Base-by-base conservation (phyloP, 306 rosid species). In the Prunus mongolica region DNA sequence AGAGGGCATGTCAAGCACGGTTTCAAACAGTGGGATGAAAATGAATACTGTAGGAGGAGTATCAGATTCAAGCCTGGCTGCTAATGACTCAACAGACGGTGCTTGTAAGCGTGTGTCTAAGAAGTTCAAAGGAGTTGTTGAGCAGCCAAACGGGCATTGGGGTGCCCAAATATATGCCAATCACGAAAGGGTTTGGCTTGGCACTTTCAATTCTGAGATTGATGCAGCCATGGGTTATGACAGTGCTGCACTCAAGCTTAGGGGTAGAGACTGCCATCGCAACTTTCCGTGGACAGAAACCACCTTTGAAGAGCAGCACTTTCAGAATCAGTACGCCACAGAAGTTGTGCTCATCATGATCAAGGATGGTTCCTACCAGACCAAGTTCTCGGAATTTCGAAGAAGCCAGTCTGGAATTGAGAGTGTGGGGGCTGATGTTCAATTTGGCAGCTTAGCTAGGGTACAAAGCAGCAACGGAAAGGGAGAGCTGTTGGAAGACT, bases 141-240 rank as follows among this genome's bases (percentile, higher is more conserved):
- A 28, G 27, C 85, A 44, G 65, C 77, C 64, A 46, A 79, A 74
- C 52, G 86, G 84, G 65, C 77, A 72, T 22, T 83, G 88, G 81
- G 85, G 83, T n/a, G 82, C 88, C 20, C 84, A 86, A 71, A 72
- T 86, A 18, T 86, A 76, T 14, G 80, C 77, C 56, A 47, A 67
- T 28, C 79, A 69, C 67, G 69, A 72, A 45, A 76, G 80, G 69
- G 44, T 88, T 62, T 82, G 82, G 86, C 78, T 78, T 0, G 85
- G 86, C 67, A 84, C 74, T n/a, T 80, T 84, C 80, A 73, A 66
- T 61, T 69, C 84, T 1, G 79, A 76, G 44, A 58, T 60, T 24
- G 76, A 80, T 34, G 87, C 87, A 30, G 83, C 86, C 60, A 79
- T 71, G 83, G 81, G 81, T 46, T 83, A 83, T 62, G 86, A 83